Evolutionary conservation across 2,329 filamentous ascomycete species (phyloP).

Genomic region (Verticillium nonalfalfae): DNA sequence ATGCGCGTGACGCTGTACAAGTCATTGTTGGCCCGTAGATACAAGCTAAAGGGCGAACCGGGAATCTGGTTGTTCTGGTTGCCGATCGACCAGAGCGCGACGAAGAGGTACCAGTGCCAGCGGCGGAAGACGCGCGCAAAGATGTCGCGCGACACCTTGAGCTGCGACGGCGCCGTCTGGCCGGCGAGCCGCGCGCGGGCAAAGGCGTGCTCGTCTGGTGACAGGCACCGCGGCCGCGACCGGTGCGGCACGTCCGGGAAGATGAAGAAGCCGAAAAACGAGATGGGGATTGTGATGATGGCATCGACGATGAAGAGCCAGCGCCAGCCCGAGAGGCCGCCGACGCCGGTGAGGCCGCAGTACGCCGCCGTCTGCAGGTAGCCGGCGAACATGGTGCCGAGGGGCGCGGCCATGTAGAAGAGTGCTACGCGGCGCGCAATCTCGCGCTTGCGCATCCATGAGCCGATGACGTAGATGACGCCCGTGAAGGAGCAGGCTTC

Average conservation of each 20-base stretch:
- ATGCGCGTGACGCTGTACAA: constrained; percentile 30
- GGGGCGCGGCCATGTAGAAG: constrained; percentile 50
- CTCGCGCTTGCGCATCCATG: constrained; percentile 56
- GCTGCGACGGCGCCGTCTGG: constrained; percentile 20
- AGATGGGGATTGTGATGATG: constrained; percentile 48
- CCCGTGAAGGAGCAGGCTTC: constrained; percentile 47
- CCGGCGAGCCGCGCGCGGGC: constrained; percentile 21
- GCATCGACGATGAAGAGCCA: constrained; percentile 60
- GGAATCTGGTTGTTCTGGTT: constrained; percentile 27
- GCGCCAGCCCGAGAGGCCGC: constrained; percentile 53
- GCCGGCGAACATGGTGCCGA: constrained; percentile 55
- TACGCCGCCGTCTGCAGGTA: constrained; percentile 45
- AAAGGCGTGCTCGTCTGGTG: constrained; percentile 19
- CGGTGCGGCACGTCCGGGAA: constrained; percentile 49
- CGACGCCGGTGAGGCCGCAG: constrained; percentile 47
- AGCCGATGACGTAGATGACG: constrained; percentile 50
- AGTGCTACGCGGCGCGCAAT: constrained; percentile 50
- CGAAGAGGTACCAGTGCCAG: constrained; percentile 33
- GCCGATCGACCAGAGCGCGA: constrained; percentile 28
- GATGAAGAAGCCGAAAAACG: constrained; percentile 47
- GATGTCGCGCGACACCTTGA: constrained; percentile 24
- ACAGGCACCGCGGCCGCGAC: constrained; percentile 22
- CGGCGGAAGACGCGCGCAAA: constrained; percentile 27
- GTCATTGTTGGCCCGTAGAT: constrained; percentile 27
- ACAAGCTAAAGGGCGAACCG: constrained; percentile 29